Conservation (phyloP, 768 basidiomycete genomes). For the Amanita exitialis region DNA sequence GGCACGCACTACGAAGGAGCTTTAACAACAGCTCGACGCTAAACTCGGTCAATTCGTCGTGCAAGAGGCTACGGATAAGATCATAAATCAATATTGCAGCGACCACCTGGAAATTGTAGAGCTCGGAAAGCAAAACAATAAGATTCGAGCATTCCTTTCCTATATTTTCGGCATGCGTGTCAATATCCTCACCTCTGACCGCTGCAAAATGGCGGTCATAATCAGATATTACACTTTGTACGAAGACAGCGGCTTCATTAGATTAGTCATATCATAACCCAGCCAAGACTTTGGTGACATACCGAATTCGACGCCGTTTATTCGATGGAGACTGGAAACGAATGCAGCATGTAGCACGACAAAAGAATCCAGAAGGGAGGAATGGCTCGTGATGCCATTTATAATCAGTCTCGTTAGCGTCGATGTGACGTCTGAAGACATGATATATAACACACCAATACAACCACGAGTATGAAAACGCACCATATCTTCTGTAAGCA, state of each 20-base stretch:
- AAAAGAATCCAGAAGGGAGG: conserved; percentile 79
- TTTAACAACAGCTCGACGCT: conserved; percentile 83
- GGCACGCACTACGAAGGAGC: conserved; percentile 63
- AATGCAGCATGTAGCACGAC: conserved; percentile 84
- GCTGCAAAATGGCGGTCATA: conserved; percentile 51
- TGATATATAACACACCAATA: neutral
- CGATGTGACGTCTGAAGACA: conserved; percentile 63
- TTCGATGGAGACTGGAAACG: conserved; percentile 69
- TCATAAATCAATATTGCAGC: conserved; percentile 88
- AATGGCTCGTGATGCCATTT: conserved; percentile 69
- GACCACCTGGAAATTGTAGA: conserved; percentile 95
- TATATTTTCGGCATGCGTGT: conserved; percentile 19
- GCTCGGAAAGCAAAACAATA: conserved; percentile 76
- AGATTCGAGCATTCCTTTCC: conserved; percentile 91
- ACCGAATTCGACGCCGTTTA: conserved; percentile 88
- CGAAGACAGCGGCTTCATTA: conserved; percentile 64
- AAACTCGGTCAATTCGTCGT: conserved; percentile 58
- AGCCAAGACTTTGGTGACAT: conserved; percentile 13
- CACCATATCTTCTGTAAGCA: conserved; percentile 70
- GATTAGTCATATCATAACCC: neutral
- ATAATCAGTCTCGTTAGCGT: conserved; percentile 69
- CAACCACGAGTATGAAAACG: conserved; percentile 7
- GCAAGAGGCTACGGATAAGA: conserved; percentile 67
- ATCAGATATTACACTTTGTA: conserved; percentile 57
- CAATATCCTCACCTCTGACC: conserved; percentile 15